Base-by-base conservation (phyloP, 495 filamentous ascomycete species). In the Podospora pseudocomata region DNA sequence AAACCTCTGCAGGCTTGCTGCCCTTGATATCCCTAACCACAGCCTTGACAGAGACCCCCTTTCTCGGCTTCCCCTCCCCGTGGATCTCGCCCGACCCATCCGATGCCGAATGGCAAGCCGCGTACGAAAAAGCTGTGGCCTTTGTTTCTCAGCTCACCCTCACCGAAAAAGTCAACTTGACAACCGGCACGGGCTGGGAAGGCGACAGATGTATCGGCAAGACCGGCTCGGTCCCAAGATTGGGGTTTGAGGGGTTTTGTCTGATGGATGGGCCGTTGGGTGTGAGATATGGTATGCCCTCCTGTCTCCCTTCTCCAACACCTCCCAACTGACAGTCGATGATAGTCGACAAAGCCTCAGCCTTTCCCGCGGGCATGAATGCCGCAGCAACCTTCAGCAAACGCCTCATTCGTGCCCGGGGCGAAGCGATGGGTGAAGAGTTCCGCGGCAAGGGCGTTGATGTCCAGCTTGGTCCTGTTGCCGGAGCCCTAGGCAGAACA, bases 81-180 rank as follows among this genome's bases (percentile, higher is more conserved):
- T 58, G 55, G 55, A 58, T 26, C 23, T 58, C 55, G 3, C n/a
- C 23, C 3, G 18, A 19, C 5, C n/a, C n/a, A 4, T 20, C n/a
- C 9, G 55, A 58, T 13, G 1, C 55, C 4, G n/a, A 20, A 19
- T 58, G 55, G 55, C 23, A 26, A 26, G 55, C n/a, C n/a, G 55
- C 55, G 7, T 58, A 58, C 55, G 23, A 20, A 15, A 58, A 58
- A 20, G 61, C 61, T 2, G n/a, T 6, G 32, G 83, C 80, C 58
- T 78, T 97, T 72, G 94, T 97, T 0, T 75, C 81, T 65, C 80
- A 86, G 71, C 92, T 97, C 87, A 92, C 86, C 23, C 76, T 97
- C 67, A 77, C 88, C 13, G 93, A 96, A 76, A 97, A 97, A 77
- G 91, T 96, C 68, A 94, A 94, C 70, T 72, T 94, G 63, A 93